Base-by-base conservation (phyloP, 1,139 yeast species). In the Pneumocystis murina region DNA sequence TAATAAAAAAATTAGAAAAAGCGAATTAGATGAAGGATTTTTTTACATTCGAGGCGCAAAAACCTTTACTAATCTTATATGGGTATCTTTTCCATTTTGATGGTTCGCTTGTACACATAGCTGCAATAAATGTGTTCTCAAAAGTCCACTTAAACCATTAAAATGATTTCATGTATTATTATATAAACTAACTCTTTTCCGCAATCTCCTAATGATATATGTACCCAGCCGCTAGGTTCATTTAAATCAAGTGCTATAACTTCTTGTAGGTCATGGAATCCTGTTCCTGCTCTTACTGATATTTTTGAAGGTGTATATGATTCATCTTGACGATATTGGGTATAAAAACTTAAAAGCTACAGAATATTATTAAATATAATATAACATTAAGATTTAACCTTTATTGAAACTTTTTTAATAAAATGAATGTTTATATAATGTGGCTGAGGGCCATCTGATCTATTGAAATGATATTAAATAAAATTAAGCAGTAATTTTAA, bases 71-170 rank as follows among this genome's bases (percentile, higher is more conserved):
- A 92, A 87, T 63, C 98, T 75, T 7, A 94, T 78, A 72, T 90
- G 97, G 1, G 96, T 86, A 73, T 94, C 99, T 72, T 92, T 92
- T 60, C 99, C 99, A 72, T 89, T 92, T 72, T 91, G 97, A 71
- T 90, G 97, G 71, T 92, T 94, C 0, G 89, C 82, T 38, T 84
- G 76, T 35, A 94, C 80, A n/a, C 81, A 75, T 36, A 94, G 72
- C 67, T 89, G 82, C 7, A 92, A 75, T 69, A 85, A 78, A 70
- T 86, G 88, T 66, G 96, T 84, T 69, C 55, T 87, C 85, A 64
- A 91, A 75, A 0, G 85, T 81, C 1, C 82, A 84, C 40, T 72
- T 69, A 14, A 30, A 48, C 24, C 4, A 48, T 48, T 14, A 48
- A 30, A 24, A 24, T 48, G 14, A 61, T 57, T 41, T 39, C 4